Evolutionary conservation across 2,329 filamentous ascomycete genomes (phyloP), one percentile per base, ranked within the genome.

Genomic region (Ophioceras dolichostomum): DNA sequence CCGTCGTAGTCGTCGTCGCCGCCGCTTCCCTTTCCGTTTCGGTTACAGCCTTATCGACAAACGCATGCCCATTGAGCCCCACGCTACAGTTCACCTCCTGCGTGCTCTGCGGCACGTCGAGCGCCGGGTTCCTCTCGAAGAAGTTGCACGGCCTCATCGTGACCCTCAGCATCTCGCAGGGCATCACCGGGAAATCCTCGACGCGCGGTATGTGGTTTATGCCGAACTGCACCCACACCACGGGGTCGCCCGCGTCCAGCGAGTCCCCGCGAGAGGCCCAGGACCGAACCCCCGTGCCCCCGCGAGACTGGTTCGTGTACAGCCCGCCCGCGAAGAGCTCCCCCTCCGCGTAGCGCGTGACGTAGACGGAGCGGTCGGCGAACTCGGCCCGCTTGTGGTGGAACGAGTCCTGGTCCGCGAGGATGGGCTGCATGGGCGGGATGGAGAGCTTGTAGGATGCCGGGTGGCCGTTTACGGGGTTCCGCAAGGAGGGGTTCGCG

Each of bases 161-260:
- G 1, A 73, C 64, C 45, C 60, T 61, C 13, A 69, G 50, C 12
- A 59, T 67, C 54, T 81, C 76, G 47, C 67, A 68, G 0, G 76
- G 76, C 77, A 82, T 81, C 29, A 81, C 71, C 1, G 76, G 76
- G 55, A 79, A 81, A 49, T 81, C 76, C 48, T 80, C 76, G 18
- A 73, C 63, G 5, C 76, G 60, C 0, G 75, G 74, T 19, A 78
- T 65, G 44, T 78, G 73, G 39, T 75, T 76, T 38, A 78, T 66
- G 21, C 70, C 56, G 41, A 61, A 61, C 39, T 70, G 64, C 1
- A 70, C 59, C 64, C 65, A 72, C n/a, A 72, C 56, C 2, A 71
- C 67, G 16, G 68, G 56, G 37, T 68, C 60, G 9, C 61, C 59
- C 36, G 66, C 64, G 34, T 60, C 57, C 1, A 67, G 57, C 30